phyloP scores from a whole-genome alignment of 148 eudicot genomes.

The Dianthus caryophyllus region DNA sequence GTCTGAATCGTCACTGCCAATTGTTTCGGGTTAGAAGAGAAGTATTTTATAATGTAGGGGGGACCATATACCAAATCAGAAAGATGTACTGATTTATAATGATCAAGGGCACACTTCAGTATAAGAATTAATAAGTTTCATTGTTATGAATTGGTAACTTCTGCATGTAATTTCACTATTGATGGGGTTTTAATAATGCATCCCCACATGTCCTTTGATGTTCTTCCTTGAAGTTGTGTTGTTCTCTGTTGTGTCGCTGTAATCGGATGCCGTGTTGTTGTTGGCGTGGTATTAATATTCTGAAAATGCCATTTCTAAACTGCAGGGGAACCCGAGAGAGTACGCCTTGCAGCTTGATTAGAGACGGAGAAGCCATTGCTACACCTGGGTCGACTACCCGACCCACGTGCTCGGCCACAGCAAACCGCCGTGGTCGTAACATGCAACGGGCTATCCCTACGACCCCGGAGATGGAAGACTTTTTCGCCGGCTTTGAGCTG shows the following conservation, averaged over 20 bases:
- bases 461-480: slow-evolving; percentile 65
- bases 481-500: slow-evolving; percentile 57
- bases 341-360: slow-evolving; percentile 77
- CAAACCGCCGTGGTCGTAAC: slow-evolving; percentile 34
- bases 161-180: slow-evolving; percentile 12
- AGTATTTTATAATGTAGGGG: slow-evolving; percentile 12
- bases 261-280: neutral
- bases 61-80: slow-evolving; percentile 28
- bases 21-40: slow-evolving; percentile 23
- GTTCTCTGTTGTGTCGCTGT: no score
- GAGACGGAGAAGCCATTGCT: slow-evolving; percentile 38
- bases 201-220: slow-evolving; percentile 13
- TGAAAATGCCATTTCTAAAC: neutral
- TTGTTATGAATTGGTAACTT: slow-evolving; percentile 8
- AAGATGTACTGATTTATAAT: slow-evolving; percentile 9
- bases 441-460: slow-evolving; percentile 45
- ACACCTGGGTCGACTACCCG: slow-evolving; percentile 67
- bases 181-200: neutral
- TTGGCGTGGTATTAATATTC: neutral
- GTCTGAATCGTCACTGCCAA: slow-evolving; percentile 7
- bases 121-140: no score
- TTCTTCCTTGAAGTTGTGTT: slow-evolving; percentile 6
- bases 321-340: slow-evolving; percentile 84
- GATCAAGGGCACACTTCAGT: slow-evolving; percentile 1
- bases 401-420: slow-evolving; percentile 33